Evolutionary conservation across 2,329 filamentous ascomycete species (phyloP).

Genomic region (Didymosphaeria variabile): DNA sequence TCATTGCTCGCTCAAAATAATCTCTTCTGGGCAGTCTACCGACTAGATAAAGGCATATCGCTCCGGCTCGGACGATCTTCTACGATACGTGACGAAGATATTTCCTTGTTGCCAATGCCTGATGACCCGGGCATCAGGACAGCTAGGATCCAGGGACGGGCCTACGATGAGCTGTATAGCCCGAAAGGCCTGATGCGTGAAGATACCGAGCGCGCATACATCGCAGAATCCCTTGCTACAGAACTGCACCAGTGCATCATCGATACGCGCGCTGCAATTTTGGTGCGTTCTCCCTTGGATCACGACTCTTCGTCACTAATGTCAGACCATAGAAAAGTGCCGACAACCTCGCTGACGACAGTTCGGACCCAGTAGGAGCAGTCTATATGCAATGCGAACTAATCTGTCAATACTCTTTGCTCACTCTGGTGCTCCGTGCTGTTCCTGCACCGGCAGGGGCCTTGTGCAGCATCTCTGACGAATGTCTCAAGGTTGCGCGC

Average conservation of each 20-base stretch:
- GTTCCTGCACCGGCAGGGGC: conserved; percentile 26
- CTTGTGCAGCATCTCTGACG: conserved; percentile 26
- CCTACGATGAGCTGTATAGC: conserved; percentile 48
- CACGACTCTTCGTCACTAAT: conserved; percentile 1
- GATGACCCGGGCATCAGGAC: conserved; percentile 24
- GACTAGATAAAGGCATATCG: conserved; percentile 49
- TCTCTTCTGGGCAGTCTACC: conserved; percentile 50
- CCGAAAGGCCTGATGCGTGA: conserved; percentile 23
- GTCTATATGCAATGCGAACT: conserved; percentile 48
- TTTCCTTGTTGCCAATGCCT: conserved; percentile 29
- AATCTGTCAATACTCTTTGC: conserved; percentile 47
- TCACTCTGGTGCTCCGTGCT: conserved; percentile 46
- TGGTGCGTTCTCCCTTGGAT: conserved; percentile 11
- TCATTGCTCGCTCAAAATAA: conserved; percentile 15
- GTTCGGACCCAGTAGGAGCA: conserved; percentile 36
- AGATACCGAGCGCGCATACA: conserved; percentile 24
- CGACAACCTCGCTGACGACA: not conserved
- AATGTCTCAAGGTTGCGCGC: conserved; percentile 45
- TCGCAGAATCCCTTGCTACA: conserved; percentile 27
- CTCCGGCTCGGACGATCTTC: conserved; percentile 47
- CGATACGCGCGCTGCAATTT: conserved; percentile 19
- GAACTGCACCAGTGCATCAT: conserved; percentile 31
- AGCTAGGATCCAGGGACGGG: conserved; percentile 40
- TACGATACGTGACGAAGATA: conserved; percentile 43
- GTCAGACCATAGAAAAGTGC: conserved; percentile 2